Percentiles rank a stretch among this genome's conserved stretches.
Conservation (phyloP, 176 grass and related monocot genomes). For the Aegilops sharonensis region DNA sequence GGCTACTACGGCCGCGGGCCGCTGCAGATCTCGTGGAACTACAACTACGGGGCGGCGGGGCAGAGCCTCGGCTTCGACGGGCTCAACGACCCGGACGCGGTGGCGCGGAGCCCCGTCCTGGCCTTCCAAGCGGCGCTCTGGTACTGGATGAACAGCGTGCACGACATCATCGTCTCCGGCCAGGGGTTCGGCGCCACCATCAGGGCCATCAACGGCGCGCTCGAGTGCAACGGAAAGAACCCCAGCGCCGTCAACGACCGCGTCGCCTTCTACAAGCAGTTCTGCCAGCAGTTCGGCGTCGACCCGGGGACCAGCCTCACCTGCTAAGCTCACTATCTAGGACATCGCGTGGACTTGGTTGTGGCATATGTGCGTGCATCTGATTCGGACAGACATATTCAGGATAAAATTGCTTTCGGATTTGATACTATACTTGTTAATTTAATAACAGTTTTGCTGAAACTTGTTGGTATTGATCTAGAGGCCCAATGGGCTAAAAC, state of each 20-base stretch:
- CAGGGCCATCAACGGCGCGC: slow-evolving; percentile 53
- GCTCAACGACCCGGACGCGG: slow-evolving; percentile 61
- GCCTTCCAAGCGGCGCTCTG: slow-evolving; percentile 79
- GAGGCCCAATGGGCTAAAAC: no score
- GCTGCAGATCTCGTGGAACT: slow-evolving; percentile 91
- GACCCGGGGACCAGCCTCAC: slow-evolving; percentile 72
- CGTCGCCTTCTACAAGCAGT: slow-evolving; percentile 69
- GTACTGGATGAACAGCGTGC: slow-evolving; percentile 77
- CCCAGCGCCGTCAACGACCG: slow-evolving; percentile 29
- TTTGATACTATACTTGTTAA: no score
- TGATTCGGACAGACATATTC: background rate
- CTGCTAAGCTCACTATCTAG: slow-evolving; percentile 29
- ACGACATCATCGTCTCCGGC: slow-evolving; percentile 45
- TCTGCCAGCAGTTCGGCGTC: slow-evolving; percentile 77
- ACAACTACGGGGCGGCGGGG: slow-evolving; percentile 82
- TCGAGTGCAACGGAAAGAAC: slow-evolving; percentile 79
- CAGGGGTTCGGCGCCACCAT: slow-evolving; percentile 65
- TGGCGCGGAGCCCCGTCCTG: slow-evolving; percentile 52
- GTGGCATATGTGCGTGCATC: background rate
- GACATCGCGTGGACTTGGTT: no score
- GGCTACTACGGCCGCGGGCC: slow-evolving; percentile 82
- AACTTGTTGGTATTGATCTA: no score
- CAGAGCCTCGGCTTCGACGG: slow-evolving; percentile 85
- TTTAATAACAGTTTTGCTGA: no score
- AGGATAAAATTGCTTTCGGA: no score